These are phyloP conservation scores for Dimocarpus longan DNA, from an alignment of 345 rosid genomes.

Conservation along the genomic window DNA sequence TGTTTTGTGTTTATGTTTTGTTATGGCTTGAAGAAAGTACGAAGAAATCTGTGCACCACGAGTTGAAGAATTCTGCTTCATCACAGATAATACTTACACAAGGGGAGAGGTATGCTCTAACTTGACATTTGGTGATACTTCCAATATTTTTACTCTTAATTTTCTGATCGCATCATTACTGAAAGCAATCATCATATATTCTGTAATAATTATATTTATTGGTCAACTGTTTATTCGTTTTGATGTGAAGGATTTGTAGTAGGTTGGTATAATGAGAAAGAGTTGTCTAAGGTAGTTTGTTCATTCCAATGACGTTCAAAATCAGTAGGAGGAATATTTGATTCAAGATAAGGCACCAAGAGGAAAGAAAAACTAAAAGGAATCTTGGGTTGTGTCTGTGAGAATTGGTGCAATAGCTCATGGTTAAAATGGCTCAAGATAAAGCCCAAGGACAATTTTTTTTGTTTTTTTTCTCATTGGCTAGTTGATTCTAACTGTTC, in stretches of 20 bases:
- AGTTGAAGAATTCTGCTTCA: slow-evolving; percentile 91
- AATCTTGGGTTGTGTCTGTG: not conserved
- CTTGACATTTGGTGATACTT: not conserved
- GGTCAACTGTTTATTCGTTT: not conserved
- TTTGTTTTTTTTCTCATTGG: too few relatives aligned
- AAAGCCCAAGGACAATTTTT: not conserved
- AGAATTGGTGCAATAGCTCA: not conserved
- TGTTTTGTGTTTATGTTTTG: slow-evolving; percentile 24
- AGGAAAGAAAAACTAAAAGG: not conserved
- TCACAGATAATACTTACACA: slow-evolving; percentile 89
- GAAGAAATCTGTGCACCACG: slow-evolving; percentile 89
- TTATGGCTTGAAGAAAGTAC: slow-evolving; percentile 64
- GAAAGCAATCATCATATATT: not conserved
- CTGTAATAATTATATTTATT: not conserved
- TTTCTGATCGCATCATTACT: not conserved
- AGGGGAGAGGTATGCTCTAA: slow-evolving; percentile 61
- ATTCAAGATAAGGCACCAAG: not conserved
- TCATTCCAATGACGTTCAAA: not conserved
- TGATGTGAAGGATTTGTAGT: not conserved
- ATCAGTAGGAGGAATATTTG: not conserved
- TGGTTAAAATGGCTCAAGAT: not conserved
- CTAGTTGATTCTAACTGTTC: not conserved
- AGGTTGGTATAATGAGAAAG: not conserved
- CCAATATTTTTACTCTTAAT: not conserved
- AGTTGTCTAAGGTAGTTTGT: not conserved